Conservation (phyloP, 2,329 filamentous ascomycete genomes). For the Endothia cerciana region DNA sequence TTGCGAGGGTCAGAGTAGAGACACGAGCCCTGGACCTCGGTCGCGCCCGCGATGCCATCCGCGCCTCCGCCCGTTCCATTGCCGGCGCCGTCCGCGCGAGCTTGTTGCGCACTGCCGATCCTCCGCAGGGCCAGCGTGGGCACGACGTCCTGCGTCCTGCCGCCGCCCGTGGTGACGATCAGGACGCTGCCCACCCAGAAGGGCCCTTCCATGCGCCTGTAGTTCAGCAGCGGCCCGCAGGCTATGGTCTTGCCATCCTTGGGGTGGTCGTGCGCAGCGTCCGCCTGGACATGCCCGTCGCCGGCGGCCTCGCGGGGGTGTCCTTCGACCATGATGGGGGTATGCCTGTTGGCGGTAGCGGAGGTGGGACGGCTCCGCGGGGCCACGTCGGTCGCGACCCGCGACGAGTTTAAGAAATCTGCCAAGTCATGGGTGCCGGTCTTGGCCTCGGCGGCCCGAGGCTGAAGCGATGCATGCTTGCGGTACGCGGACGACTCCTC, state of each 20-base stretch:
- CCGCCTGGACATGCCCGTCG: constrained; percentile 12
- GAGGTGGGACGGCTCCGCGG: constrained; percentile 22
- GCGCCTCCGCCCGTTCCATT: constrained; percentile 36
- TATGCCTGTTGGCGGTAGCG: constrained; percentile 39
- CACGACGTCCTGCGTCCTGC: constrained; percentile 57
- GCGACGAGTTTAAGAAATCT: constrained; percentile 58
- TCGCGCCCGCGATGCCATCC: constrained; percentile 24
- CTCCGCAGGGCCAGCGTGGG: constrained; percentile 63
- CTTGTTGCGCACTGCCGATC: constrained; percentile 35
- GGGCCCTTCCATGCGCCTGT: constrained; percentile 70
- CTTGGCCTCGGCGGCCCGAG: constrained; percentile 44
- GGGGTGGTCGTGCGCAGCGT: constrained; percentile 31
- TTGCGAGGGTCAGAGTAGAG: constrained; percentile 67
- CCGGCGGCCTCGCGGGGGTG: constrained; percentile 35
- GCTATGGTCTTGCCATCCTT: constrained; percentile 63
- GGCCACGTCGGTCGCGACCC: constrained; percentile 48
- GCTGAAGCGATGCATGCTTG: constrained; percentile 45
- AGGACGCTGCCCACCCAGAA: constrained; percentile 86
- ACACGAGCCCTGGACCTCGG: constrained; percentile 56
- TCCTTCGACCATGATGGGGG: constrained; percentile 54
- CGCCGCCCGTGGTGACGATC: constrained; percentile 76
- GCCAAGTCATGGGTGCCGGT: constrained; percentile 56
- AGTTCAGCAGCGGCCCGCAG: constrained; percentile 77
- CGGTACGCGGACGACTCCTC: constrained; percentile 63
- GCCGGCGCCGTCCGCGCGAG: constrained; percentile 31